Percentiles rank a stretch among this genome's conserved stretches.
Conservation (phyloP, 2,329 filamentous ascomycete genomes). For the Aspergillus aculeatinus region DNA sequence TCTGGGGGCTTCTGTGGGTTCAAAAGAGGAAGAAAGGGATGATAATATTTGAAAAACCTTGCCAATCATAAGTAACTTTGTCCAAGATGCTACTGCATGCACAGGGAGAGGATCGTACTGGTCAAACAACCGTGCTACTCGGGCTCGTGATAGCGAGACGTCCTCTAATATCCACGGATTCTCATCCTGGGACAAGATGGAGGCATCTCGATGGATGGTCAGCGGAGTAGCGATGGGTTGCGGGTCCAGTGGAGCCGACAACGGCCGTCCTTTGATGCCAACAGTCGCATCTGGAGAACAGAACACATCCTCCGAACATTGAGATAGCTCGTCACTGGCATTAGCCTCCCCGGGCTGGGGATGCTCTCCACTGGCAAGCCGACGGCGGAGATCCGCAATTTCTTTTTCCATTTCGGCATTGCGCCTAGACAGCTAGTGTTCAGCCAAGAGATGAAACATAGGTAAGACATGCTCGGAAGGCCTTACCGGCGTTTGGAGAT, state of each 20-base stretch:
- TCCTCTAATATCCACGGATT: constrained; percentile 53
- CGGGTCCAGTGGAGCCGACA: constrained; percentile 35
- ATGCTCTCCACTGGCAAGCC: constrained; percentile 39
- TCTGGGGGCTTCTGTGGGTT: constrained; percentile 56
- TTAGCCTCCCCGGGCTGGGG: constrained; percentile 26
- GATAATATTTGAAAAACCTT: constrained; percentile 63
- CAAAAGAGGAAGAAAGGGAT: constrained; percentile 62
- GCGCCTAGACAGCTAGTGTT: constrained; percentile 45
- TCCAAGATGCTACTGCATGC: neutral
- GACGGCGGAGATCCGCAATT: constrained; percentile 49
- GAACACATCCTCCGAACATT: constrained; percentile 37
- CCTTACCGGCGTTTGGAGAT: constrained; percentile 58
- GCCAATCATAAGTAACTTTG: constrained; percentile 29
- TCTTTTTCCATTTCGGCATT: constrained; percentile 63
- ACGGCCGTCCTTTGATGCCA: constrained; percentile 27
- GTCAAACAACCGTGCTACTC: constrained; percentile 45
- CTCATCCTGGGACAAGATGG: constrained; percentile 38
- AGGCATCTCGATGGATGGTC: constrained; percentile 32
- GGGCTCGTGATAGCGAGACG: constrained; percentile 37
- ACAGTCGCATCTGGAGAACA: constrained; percentile 32
- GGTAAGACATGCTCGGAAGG: neutral
- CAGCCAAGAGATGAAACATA: neutral
- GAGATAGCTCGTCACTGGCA: constrained; percentile 32
- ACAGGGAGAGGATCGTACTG: constrained; percentile 33
- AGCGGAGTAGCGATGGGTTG: constrained; percentile 36